phyloP scores from a whole-genome alignment of 345 rosid species.

The Iberis pinnata region DNA sequence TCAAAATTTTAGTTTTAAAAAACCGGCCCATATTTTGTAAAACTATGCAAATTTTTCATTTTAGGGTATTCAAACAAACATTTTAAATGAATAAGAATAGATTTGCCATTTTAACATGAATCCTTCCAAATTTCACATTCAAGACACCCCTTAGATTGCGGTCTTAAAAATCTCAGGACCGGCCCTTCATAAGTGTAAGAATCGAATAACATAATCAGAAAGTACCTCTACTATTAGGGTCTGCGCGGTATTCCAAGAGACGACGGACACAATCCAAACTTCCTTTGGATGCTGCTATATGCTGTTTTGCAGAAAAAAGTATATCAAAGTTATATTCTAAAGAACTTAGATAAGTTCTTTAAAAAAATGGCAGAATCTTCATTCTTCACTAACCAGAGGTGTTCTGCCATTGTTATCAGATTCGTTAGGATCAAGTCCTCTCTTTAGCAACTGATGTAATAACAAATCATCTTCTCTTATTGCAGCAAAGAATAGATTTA shows the following conservation, averaged over 20 bases:
- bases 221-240: constrained; percentile 69
- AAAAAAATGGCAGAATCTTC: neutral
- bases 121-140: no score
- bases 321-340: neutral
- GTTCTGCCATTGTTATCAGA: constrained; percentile 65
- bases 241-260: constrained; percentile 58
- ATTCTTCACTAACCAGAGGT: constrained; percentile 51
- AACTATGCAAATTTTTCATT: no score
- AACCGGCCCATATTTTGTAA: no score
- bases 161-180: no score
- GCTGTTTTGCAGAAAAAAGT: constrained; percentile 37
- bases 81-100: no score
- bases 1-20: no score
- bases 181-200: neutral
- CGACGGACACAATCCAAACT: constrained; percentile 59
- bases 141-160: no score
- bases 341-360: neutral
- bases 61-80: no score
- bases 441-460: constrained; percentile 63
- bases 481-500: constrained; percentile 65
- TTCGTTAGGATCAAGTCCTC: constrained; percentile 85
- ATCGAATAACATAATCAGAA: neutral
- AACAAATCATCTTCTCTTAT: constrained; percentile 73
- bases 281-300: constrained; percentile 82
- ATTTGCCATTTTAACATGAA: no score